Evolutionary conservation across 2,329 filamentous ascomycete genomes (phyloP).

Genomic region (Talaromyces sp.): DNA sequence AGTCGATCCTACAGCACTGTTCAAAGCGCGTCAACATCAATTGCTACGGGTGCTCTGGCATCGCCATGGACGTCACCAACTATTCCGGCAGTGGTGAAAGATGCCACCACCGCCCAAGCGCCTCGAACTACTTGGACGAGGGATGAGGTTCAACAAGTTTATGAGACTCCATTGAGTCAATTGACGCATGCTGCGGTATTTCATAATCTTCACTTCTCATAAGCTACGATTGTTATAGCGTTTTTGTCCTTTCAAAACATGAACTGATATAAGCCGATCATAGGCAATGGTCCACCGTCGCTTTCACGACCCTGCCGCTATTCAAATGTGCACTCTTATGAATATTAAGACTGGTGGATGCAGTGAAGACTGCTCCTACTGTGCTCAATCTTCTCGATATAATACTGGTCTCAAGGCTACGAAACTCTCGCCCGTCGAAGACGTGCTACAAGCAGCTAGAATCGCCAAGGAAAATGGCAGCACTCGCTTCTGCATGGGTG

Average conservation of each 20-base stretch:
- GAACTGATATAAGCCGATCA: conserved; percentile 14
- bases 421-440: conserved; percentile 72
- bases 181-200: conserved; percentile 68
- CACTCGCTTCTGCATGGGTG: conserved; percentile 92
- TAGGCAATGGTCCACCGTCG: conserved; percentile 73
- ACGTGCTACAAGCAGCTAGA: conserved; percentile 71
- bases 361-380: conserved; percentile 89
- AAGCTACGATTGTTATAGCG: not conserved
- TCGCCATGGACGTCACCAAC: conserved; percentile 25
- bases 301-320: conserved; percentile 76
- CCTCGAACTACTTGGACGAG: conserved; percentile 73
- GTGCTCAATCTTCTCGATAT: conserved; percentile 76
- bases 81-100: conserved; percentile 30
- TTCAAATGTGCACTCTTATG: conserved; percentile 92
- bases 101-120: conserved; percentile 32
- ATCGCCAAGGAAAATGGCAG: conserved; percentile 76
- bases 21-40: conserved; percentile 24
- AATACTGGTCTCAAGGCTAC: conserved; percentile 68
- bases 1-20: conserved; percentile 37
- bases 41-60: conserved; percentile 21
- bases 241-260: not conserved
- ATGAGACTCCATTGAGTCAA: conserved; percentile 75
- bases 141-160: conserved; percentile 75
- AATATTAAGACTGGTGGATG: conserved; percentile 95
- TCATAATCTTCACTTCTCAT: conserved; percentile 10